These are phyloP conservation scores for Epichloe bromicola DNA, from an alignment of 2,329 filamentous ascomycete species.

Conservation along the genomic window DNA sequence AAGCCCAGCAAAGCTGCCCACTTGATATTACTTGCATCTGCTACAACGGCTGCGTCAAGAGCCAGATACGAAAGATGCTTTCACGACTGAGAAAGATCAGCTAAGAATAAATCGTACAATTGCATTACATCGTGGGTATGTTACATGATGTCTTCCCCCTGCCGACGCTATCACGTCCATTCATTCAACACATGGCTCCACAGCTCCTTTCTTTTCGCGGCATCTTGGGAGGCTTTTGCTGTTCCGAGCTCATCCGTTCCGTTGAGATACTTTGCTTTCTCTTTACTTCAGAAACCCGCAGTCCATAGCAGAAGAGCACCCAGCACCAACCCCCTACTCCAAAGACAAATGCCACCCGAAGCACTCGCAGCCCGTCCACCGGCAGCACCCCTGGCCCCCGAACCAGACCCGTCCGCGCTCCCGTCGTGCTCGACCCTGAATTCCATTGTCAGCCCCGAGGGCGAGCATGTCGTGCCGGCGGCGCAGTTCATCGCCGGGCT, in stretches of 20 bases:
- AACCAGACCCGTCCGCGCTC: slow-evolving; percentile 5
- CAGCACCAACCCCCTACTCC: background rate
- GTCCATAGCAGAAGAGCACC: background rate
- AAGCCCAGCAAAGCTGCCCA: background rate
- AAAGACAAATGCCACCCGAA: background rate
- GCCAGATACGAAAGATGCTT: background rate
- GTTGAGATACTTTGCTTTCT: too few species aligned
- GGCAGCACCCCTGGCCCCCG: background rate
- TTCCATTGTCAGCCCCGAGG: slow-evolving; percentile 27
- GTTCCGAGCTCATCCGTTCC: too few species aligned
- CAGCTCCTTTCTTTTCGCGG: too few species aligned
- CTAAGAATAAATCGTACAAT: too few species aligned
- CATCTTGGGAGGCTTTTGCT: too few species aligned
- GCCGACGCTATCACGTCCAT: too few species aligned
- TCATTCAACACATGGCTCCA: too few species aligned
- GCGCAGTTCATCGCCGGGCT: slow-evolving; percentile 30
- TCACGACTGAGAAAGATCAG: background rate
- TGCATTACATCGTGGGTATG: too few species aligned
- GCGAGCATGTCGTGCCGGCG: slow-evolving; percentile 31
- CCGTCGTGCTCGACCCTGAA: slow-evolving; percentile 23
- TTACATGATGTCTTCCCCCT: too few species aligned
- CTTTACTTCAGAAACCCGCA: background rate
- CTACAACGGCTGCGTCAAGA: background rate
- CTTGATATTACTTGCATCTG: background rate
- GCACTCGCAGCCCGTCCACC: background rate